Conservation (phyloP, 352 stramenopile genomes). For the Aphanomyces astaci region DNA sequence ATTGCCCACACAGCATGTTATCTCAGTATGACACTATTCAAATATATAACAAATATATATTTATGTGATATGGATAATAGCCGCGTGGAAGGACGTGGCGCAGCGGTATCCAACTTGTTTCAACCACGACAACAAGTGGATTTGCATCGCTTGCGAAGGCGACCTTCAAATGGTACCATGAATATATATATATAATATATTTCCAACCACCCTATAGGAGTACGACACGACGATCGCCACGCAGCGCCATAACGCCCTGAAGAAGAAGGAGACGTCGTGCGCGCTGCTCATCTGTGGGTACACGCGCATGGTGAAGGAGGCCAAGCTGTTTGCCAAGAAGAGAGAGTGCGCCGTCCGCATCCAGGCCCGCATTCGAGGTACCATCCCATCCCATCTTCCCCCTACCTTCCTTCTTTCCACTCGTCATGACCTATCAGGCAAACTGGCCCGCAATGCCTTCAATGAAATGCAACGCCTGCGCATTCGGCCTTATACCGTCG, state of each 20-base stretch:
- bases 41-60: not conserved
- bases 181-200: not conserved
- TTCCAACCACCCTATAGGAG: slow-evolving; percentile 26
- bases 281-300: slow-evolving; percentile 50
- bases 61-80: slow-evolving; percentile 6
- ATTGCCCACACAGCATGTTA: slow-evolving; percentile 55
- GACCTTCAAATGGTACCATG: slow-evolving; percentile 30
- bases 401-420: not conserved
- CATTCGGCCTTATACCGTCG: slow-evolving; percentile 49
- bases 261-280: slow-evolving; percentile 43
- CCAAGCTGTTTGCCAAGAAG: slow-evolving; percentile 45
- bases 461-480: slow-evolving; percentile 40
- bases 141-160: slow-evolving; percentile 26
- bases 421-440: no score
- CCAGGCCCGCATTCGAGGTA: slow-evolving; percentile 39
- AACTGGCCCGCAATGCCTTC: slow-evolving; percentile 43
- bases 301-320: slow-evolving; percentile 57
- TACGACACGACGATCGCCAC: slow-evolving; percentile 47
- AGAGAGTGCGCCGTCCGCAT: slow-evolving; percentile 49
- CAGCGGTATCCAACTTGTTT: slow-evolving; percentile 4
- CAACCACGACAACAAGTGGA: slow-evolving; percentile 6
- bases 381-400: not conserved
- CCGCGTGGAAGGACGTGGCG: slow-evolving; percentile 27
- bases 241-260: slow-evolving; percentile 33
- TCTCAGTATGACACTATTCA: slow-evolving; percentile 22